These are phyloP conservation scores for Scolecobasidium constrictum DNA, from an alignment of 2,329 filamentous ascomycete species.

Conservation along the genomic window DNA sequence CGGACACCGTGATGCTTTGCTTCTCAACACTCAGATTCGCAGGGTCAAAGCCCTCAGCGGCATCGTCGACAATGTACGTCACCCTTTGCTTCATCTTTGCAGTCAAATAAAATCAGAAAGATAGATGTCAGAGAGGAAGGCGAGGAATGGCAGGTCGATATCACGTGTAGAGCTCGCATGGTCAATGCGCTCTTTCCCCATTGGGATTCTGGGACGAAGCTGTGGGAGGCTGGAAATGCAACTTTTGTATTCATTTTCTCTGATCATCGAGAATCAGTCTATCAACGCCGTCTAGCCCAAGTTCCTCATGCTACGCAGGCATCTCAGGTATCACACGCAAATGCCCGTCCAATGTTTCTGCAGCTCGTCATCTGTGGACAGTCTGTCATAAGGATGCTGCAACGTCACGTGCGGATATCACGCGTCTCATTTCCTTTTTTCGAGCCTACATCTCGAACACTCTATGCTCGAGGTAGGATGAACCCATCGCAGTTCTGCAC, in stretches of 20 bases:
- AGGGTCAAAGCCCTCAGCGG: slow-evolving; percentile 50
- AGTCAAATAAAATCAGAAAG: no score
- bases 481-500: not conserved
- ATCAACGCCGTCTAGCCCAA: no score
- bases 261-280: no score
- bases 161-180: not conserved
- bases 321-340: no score
- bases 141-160: not conserved
- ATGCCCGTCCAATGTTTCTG: no score
- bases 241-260: no score
- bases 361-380: no score
- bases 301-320: no score
- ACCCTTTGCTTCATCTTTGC: slow-evolving; percentile 61
- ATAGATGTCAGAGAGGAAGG: slow-evolving; percentile 3
- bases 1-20: slow-evolving; percentile 44
- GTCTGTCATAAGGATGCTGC: no score
- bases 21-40: slow-evolving; percentile 47
- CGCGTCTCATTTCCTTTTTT: no score
- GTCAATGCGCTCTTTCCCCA: not conserved
- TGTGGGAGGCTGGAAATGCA: no score
- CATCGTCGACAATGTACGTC: slow-evolving; percentile 60
- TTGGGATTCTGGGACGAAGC: not conserved
- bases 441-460: not conserved
- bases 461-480: not conserved
- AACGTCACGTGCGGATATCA: no score